A percentile compares a stretch with the other conserved stretches of the same genome.
Conservation (phyloP, 2,329 filamentous ascomycete species). For the Nakataea oryzae region DNA sequence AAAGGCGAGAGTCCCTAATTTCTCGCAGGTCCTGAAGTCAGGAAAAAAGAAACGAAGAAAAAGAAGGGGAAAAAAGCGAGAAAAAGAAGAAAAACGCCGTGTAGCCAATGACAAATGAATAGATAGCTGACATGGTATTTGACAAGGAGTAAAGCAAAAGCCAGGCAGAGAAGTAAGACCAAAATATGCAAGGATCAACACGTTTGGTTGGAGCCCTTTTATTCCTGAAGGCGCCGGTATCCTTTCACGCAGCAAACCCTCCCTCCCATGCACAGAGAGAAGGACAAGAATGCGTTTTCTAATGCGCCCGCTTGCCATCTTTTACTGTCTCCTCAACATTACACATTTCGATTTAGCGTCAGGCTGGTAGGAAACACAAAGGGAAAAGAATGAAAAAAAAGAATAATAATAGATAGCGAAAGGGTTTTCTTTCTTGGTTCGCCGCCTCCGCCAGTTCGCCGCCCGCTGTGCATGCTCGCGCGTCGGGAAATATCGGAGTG, state of each 20-base stretch:
- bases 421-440: background rate
- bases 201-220: background rate
- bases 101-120: background rate
- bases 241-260: background rate
- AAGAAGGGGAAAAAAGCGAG: background rate
- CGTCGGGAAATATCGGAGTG: background rate
- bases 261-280: background rate
- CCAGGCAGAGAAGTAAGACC: background rate
- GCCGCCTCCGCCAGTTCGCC: background rate
- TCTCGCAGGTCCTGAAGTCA: too few relatives aligned
- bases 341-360: slow-evolving; percentile 22
- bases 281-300: background rate
- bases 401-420: background rate
- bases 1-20: too few relatives aligned
- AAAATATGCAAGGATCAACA: background rate
- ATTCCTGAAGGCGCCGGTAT: background rate
- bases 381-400: slow-evolving; percentile 4
- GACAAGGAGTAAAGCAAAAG: background rate
- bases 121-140: background rate
- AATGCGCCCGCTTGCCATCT: background rate
- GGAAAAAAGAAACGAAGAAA: background rate
- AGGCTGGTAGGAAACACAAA: slow-evolving; percentile 8
- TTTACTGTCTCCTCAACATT: slow-evolving; percentile 13
- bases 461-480: background rate
- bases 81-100: background rate